Percentiles rank a stretch among this genome's conserved stretches.
phyloP scores from a whole-genome alignment of 2,329 filamentous ascomycete species.

The Fusarium humuli region DNA sequence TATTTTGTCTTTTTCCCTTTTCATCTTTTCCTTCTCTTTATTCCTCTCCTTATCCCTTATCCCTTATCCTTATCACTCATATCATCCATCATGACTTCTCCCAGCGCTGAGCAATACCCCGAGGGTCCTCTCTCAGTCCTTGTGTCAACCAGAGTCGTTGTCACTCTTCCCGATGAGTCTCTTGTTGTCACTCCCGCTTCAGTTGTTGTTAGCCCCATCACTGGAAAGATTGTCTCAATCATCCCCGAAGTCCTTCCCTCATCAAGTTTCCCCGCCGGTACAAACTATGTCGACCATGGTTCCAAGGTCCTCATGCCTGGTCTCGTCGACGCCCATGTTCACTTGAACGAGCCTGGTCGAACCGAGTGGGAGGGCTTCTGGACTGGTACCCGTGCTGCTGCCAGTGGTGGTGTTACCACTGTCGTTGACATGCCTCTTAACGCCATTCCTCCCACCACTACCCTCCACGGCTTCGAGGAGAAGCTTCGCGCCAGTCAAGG shows the following conservation, averaged over 20 bases:
- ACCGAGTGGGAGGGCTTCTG: conserved; percentile 99
- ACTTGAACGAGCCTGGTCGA: conserved; percentile 95
- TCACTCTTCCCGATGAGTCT: conserved; percentile 74
- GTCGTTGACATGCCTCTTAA: conserved; percentile 98
- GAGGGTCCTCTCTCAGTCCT: conserved; percentile 73
- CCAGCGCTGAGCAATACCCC: conserved; percentile 32
- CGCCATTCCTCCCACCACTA: conserved; percentile 95
- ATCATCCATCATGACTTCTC: conserved; percentile 49
- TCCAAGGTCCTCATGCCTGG: conserved; percentile 88
- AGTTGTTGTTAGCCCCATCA: conserved; percentile 78
- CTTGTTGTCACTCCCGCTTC: conserved; percentile 81
- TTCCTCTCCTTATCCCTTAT: neutral
- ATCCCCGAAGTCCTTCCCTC: conserved; percentile 78
- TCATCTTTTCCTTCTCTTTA: conserved; percentile 19
- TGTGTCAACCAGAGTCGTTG: conserved; percentile 83
- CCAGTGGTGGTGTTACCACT: conserved; percentile 95
- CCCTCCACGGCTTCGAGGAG: conserved; percentile 81
- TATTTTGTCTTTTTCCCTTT: conserved; percentile 6
- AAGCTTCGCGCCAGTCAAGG: conserved; percentile 86
- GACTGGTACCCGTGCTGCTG: conserved; percentile 92
- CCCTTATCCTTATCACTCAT: neutral
- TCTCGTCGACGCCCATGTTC: conserved; percentile 95
- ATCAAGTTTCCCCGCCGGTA: conserved; percentile 78
- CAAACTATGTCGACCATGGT: conserved; percentile 84
- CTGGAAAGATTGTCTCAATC: conserved; percentile 87